Conservation (phyloP, 2,329 filamentous ascomycete species). For the Venturia carpophila region DNA sequence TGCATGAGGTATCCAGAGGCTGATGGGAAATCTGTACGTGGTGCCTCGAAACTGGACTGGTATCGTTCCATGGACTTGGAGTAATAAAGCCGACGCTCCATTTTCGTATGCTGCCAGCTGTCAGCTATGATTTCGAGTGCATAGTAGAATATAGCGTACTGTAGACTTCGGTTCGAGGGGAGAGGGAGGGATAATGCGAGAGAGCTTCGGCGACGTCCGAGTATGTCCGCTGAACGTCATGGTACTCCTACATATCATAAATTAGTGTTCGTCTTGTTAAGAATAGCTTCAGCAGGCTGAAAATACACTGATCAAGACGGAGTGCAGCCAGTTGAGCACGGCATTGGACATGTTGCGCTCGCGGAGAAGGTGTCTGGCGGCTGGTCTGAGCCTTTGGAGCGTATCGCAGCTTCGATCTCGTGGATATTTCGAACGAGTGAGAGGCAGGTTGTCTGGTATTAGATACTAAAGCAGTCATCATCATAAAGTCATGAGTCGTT, state of each 20-base stretch:
- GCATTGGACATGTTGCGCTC: neutral
- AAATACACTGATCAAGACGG: constrained; percentile 57
- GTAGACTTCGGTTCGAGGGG: constrained; percentile 87
- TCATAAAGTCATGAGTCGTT: constrained; percentile 7
- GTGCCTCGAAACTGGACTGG: constrained; percentile 86
- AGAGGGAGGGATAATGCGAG: constrained; percentile 68
- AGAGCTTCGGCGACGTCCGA: constrained; percentile 81
- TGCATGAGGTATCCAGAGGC: constrained; percentile 84
- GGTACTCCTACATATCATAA: constrained; percentile 63
- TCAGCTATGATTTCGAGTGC: neutral
- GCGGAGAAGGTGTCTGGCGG: neutral
- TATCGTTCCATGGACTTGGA: constrained; percentile 79
- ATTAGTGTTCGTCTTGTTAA: neutral
- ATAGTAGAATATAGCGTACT: constrained; percentile 49
- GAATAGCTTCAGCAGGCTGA: neutral
- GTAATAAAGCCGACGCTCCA: constrained; percentile 75
- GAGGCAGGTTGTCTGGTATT: neutral
- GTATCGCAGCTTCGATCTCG: neutral
- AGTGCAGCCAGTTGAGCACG: constrained; percentile 92
- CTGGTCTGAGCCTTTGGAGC: neutral
- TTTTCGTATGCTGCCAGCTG: constrained; percentile 66
- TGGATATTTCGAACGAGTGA: neutral
- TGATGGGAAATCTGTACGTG: constrained; percentile 83
- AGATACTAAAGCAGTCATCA: neutral
- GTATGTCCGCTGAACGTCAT: constrained; percentile 86